Percentiles rank a stretch among this genome's conserved stretches.
These are phyloP conservation scores for Sphenostylis stenocarpa DNA, from an alignment of 306 rosid species.

Conservation along the genomic window DNA sequence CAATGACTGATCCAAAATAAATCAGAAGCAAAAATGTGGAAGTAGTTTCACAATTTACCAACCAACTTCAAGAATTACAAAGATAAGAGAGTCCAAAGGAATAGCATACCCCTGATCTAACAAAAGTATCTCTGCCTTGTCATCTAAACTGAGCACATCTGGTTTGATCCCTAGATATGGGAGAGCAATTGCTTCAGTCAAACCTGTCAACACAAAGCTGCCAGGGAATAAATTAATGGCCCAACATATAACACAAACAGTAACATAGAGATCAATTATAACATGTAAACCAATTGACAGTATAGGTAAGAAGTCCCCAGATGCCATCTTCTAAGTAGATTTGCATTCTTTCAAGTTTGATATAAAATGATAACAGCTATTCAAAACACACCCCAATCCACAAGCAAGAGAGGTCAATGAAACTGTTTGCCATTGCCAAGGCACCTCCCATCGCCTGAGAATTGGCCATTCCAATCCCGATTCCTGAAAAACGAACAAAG, in stretches of 20 bases:
- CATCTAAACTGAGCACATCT: slow-evolving; percentile 72
- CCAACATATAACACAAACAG: slow-evolving; percentile 22
- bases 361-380: slow-evolving; percentile 13
- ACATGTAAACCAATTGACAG: not conserved
- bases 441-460: slow-evolving; percentile 91
- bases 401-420: slow-evolving; percentile 84
- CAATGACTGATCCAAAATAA: slow-evolving; percentile 18
- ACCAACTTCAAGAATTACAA: slow-evolving; percentile 22
- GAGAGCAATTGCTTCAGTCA: slow-evolving; percentile 75
- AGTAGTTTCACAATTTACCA: slow-evolving; percentile 21
- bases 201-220: slow-evolving; percentile 98
- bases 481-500: slow-evolving; percentile 47
- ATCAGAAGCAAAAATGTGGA: not conserved
- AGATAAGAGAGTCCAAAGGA: slow-evolving; percentile 18
- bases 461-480: slow-evolving; percentile 57
- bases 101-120: slow-evolving; percentile 72
- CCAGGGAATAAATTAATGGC: slow-evolving; percentile 75
- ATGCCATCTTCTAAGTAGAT: not conserved
- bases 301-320: not conserved
- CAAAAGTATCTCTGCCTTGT: slow-evolving; percentile 85
- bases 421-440: slow-evolving; percentile 97
- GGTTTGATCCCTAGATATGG: slow-evolving; percentile 81
- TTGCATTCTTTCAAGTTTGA: slow-evolving; percentile 6
- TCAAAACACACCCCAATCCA: slow-evolving; percentile 75
- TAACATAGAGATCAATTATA: slow-evolving; percentile 7